Base-by-base conservation (phyloP, 176 grass and related monocot genomes). In the Carex littledalei region DNA sequence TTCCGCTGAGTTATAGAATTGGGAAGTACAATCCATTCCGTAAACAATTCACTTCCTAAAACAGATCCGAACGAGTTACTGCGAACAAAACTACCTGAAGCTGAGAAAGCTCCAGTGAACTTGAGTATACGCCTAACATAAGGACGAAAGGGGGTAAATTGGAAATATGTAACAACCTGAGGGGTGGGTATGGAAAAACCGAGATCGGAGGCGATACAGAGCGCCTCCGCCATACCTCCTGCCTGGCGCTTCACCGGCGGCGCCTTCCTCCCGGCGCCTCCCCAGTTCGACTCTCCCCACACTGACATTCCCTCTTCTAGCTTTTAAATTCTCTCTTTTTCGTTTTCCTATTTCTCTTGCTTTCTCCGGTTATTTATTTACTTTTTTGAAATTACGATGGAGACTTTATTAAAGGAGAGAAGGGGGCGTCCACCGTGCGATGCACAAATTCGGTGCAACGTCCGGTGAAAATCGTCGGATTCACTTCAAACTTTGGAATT, bases 131-230 rank as follows among this genome's bases (percentile, higher is more conserved):
- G 0, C 11, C 68, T 24, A 43, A 74, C 20, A 24, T 49, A 52
- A 52, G n/a, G 34, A 43, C 41, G 32, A 50, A 35, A 6, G 35
- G 43, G 17, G 43, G 10, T 26, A 71, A 21, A 26, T 83, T 13
- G 3, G 54, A 24, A 50, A 56, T 16, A 18, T 31, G 11, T 8
- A 22, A 21, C 20, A 18, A 99, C 96, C 96, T 92, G 96, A 53
- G 89, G 41, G 43, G 88, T 80, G 84, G 96, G 88, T 45, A 91
- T 77, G 35, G 91, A 85, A 86, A 99, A 95, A 11, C 96, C 96
- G 60, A 99, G 93, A 88, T 95, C 96, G 47, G 90, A 90, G 50
- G 96, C 96, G 81, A 99, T 95, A 84, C 90, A 81, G 61, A 99
- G 96, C 78, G 88, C 93, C 87, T 99, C 96, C 5, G 90, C 91